Base-by-base conservation (phyloP, 805 yeast genomes). In the Zygoascus flipseniorum region DNA sequence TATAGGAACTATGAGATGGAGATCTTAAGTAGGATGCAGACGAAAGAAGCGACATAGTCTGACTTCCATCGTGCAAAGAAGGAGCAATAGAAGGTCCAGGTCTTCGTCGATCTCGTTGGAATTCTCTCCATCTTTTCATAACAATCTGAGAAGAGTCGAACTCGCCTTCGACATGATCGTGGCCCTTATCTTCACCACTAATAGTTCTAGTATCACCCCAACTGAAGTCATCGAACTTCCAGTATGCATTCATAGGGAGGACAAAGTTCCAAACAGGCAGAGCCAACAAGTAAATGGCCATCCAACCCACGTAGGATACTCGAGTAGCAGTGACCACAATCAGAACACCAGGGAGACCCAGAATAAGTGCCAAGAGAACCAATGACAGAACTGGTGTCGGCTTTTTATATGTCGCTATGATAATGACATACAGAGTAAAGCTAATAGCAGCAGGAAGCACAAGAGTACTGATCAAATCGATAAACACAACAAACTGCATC, bases 151-250 rank as follows among this genome's bases (percentile, higher is more conserved):
- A 82, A n/a, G 93, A 86, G 68, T 92, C 98, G 66, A 92, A 93
- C 57, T 82, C 84, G 61, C 97, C 98, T 45, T 79, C 86, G 20
- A 61, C 76, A 23, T 76, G 86, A 46, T 81, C 85, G 65, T 87
- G 93, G 16, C 75, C 81, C 61, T 83, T 80, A 61, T 76, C 82
- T 43, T 79, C 87, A 20, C 82, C 85, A 26, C 78, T 78, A 49
- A 89, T 81, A 20, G 83, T 77, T 75, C 97, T 79, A 6, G 97
- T 89, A 57, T 90, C 97, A 68, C 97, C 97, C 97, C 97, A 90
- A 66, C 89, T 81, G 72, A 90, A 90, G 67, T 90, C 97, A 69
- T 90, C 97, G 70, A 90, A 89, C 67, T 90, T 89, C 97, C 97
- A 90, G 67, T 76, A 90, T 1, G 96, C 85, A 69, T 90, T 87